phyloP scores from a whole-genome alignment of 768 basidiomycete species.

The Lactarius hatsudake region DNA sequence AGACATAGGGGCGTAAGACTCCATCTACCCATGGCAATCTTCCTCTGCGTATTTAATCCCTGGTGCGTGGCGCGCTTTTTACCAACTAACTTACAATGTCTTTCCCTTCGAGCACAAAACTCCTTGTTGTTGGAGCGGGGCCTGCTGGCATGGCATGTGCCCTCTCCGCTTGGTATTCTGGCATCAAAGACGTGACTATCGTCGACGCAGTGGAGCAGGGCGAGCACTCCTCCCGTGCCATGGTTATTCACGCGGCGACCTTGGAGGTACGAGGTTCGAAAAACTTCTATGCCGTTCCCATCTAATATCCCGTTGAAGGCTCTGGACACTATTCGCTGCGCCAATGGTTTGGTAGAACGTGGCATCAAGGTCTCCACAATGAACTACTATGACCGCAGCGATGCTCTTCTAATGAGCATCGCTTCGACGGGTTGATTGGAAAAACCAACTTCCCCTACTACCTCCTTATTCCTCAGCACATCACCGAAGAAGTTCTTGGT shows the following conservation, averaged over 20 bases:
- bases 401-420: constrained; percentile 31
- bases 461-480: constrained; percentile 43
- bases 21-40: not conserved
- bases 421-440: constrained; percentile 36
- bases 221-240: constrained; percentile 43
- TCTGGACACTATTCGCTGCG: constrained; percentile 44
- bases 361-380: constrained; percentile 37
- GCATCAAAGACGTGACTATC: constrained; percentile 41
- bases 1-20: not conserved
- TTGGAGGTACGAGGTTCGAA: constrained; percentile 42
- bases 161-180: constrained; percentile 44
- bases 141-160: constrained; percentile 49
- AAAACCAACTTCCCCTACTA: constrained; percentile 46
- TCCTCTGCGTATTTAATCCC: constrained; percentile 9
- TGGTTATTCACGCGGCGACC: constrained; percentile 50
- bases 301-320: constrained; percentile 42
- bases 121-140: constrained; percentile 52
- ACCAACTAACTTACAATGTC: constrained; percentile 26
- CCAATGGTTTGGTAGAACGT: constrained; percentile 37
- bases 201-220: constrained; percentile 41
- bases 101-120: constrained; percentile 38
- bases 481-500: constrained; percentile 43
- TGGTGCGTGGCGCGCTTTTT: not conserved
- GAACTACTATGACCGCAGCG: constrained; percentile 34
- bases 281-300: constrained; percentile 22